phyloP scores from a whole-genome alignment of 2,329 filamentous ascomycete species.

The Verticillium isaacii region DNA sequence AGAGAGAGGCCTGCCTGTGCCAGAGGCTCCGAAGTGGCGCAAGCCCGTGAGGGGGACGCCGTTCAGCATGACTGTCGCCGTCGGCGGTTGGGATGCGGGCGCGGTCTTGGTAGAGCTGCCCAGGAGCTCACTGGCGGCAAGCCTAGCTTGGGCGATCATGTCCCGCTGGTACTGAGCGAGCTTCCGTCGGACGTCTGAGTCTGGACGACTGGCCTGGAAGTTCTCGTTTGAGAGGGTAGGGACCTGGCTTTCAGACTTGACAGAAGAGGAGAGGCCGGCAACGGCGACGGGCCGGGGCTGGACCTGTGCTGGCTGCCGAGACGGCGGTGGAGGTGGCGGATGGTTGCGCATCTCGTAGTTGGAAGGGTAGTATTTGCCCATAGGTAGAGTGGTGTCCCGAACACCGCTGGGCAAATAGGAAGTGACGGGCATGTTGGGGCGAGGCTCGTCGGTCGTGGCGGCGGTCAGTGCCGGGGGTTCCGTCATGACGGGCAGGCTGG shows the following conservation, averaged over 20 bases:
- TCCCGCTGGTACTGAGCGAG: conserved; percentile 56
- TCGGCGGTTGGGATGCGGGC: conserved; percentile 17
- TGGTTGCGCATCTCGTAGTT: conserved; percentile 47
- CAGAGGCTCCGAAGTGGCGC: conserved; percentile 28
- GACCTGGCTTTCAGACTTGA: conserved; percentile 16
- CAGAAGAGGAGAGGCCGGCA: conserved; percentile 4
- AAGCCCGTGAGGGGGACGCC: conserved; percentile 30
- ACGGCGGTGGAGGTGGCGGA: background rate
- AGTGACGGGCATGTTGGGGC: conserved; percentile 38
- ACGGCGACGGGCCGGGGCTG: background rate
- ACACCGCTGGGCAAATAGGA: conserved; percentile 48
- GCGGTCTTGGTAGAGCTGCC: conserved; percentile 19
- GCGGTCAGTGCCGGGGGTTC: conserved; percentile 4
- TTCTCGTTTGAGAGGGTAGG: conserved; percentile 15
- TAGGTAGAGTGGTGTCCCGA: conserved; percentile 41
- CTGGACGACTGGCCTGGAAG: conserved; percentile 26
- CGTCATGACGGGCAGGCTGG: conserved; percentile 14
- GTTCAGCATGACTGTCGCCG: conserved; percentile 25
- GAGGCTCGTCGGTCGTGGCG: conserved; percentile 20
- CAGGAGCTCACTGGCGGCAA: conserved; percentile 33
- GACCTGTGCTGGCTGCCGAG: background rate
- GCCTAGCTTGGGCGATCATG: conserved; percentile 53
- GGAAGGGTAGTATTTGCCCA: conserved; percentile 60
- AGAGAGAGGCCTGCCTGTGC: conserved; percentile 41
- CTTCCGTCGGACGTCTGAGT: conserved; percentile 44